Evolutionary conservation across 768 basidiomycete genomes (phyloP), one percentile per base, ranked within the genome.

Genomic region (Lactarius indigo): DNA sequence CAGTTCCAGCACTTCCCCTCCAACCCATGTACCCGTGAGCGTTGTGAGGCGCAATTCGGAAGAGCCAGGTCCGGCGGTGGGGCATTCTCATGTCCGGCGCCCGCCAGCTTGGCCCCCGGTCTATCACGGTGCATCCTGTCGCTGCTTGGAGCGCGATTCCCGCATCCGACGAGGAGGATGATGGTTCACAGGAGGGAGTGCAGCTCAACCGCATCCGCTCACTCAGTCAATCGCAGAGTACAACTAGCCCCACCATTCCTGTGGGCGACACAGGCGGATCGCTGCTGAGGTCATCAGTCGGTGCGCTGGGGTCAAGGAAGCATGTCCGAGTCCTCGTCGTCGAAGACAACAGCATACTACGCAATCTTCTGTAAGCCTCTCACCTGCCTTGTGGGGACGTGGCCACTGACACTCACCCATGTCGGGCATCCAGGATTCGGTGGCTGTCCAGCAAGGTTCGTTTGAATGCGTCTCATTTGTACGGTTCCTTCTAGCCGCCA

Each of bases 331-430:
- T 96, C 6, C 79, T 97, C 47, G 87, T 96, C 1, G 91, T 96
- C 1, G 95, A 97, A 76, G 96, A 98, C 72, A 97, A 97, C 74
- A 83, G 76, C 64, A 90, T 98, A 64, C 84, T 97, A 65, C 86
- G 94, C 60, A 87, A 85, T 72, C 80, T 97, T 30, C 82, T 97
- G 87, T 93, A 77, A 71, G 91, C 81, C n/a, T 30, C 62, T 67
- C 63, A 18, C 42, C 47, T 17, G 17, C 28, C 26, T 30, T 41
- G 50, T 64, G 23, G 64, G 42, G 52, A 33, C 47, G 67, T 44
- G 35, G 9, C 4, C 57, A 8, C 26, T 5, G 26, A 60, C 66
- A n/a, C n/a, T 65, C 10, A 70, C 61, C 44, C 20, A 65, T 61
- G 26, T 57, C 68, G 61, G 35, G 42, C 73, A 35, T 68, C 79